Percentiles rank a stretch among this genome's conserved stretches.
Evolutionary conservation across 2,329 filamentous ascomycete genomes (phyloP).

Genomic region (Phoma sp.): DNA sequence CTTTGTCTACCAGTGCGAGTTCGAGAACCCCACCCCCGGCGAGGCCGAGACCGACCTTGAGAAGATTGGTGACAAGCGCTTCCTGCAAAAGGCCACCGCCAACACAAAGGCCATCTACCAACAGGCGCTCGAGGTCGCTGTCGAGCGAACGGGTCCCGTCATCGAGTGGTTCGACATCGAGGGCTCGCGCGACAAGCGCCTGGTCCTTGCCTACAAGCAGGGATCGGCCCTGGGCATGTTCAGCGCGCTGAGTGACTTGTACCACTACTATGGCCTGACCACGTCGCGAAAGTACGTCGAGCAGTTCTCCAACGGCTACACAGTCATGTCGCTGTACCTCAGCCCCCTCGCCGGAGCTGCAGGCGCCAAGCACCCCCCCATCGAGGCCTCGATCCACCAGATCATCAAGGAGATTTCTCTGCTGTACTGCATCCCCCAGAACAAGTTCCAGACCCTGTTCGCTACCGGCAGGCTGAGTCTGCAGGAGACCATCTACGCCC

Average conservation of each 20-base stretch:
- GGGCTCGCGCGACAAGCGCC: slow-evolving; percentile 85
- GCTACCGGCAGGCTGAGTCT: slow-evolving; percentile 84
- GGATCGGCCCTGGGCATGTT: slow-evolving; percentile 92
- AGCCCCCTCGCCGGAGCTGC: slow-evolving; percentile 64
- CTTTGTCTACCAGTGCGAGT: slow-evolving; percentile 97
- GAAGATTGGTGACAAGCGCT: slow-evolving; percentile 89
- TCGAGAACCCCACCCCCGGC: slow-evolving; percentile 74
- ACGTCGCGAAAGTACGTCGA: slow-evolving; percentile 96
- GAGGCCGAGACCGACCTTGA: slow-evolving; percentile 87
- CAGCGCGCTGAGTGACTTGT: slow-evolving; percentile 92
- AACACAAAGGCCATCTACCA: slow-evolving; percentile 98
- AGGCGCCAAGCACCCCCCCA: slow-evolving; percentile 70
- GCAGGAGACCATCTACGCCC: slow-evolving; percentile 96
- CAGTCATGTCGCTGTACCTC: slow-evolving; percentile 94
- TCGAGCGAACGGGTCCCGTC: slow-evolving; percentile 86
- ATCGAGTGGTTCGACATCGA: slow-evolving; percentile 98
- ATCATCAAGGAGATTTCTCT: slow-evolving; percentile 99
- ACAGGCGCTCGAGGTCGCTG: slow-evolving; percentile 86
- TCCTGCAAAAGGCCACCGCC: slow-evolving; percentile 91
- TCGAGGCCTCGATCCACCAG: slow-evolving; percentile 95
- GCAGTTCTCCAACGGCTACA: slow-evolving; percentile 98
- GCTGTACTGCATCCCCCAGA: slow-evolving; percentile 96
- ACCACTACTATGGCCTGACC: slow-evolving; percentile 98
- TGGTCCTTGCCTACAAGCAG: slow-evolving; percentile 93
- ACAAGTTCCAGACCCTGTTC: slow-evolving; percentile 92